A percentile compares a stretch with the other conserved stretches of the same genome.
phyloP scores from a whole-genome alignment of 176 grass and related monocot genomes.

The Rhynchospora breviuscula region DNA sequence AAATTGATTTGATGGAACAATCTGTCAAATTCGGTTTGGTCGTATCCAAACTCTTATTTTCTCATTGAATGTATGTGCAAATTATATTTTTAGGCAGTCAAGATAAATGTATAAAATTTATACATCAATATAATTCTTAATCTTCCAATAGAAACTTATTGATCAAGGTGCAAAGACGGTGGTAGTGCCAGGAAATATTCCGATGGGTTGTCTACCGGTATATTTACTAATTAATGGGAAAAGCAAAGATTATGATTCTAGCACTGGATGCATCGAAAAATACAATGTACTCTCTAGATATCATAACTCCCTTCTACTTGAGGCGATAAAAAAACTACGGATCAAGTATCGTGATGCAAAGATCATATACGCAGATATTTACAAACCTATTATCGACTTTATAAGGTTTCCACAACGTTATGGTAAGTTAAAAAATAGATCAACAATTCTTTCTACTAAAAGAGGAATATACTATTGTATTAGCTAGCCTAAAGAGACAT shows the following conservation, averaged over 20 bases:
- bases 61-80: too few relatives aligned
- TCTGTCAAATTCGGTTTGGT: too few relatives aligned
- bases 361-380: constrained; percentile 71
- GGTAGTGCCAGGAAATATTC: constrained; percentile 62
- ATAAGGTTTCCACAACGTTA: constrained; percentile 43
- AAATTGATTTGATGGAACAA: too few relatives aligned
- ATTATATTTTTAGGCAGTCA: too few relatives aligned
- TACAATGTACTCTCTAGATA: constrained; percentile 42
- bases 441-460: too few relatives aligned
- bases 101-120: background rate
- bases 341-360: constrained; percentile 22
- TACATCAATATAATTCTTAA: background rate
- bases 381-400: constrained; percentile 49
- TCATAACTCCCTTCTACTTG: constrained; percentile 57
- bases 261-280: constrained; percentile 73
- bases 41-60: too few relatives aligned
- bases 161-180: constrained; percentile 54
- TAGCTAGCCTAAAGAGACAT: too few relatives aligned
- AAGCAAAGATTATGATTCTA: too few relatives aligned
- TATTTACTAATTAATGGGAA: too few relatives aligned
- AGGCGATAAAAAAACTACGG: constrained; percentile 39
- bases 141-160: constrained; percentile 28
- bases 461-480: too few relatives aligned
- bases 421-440: constrained; percentile 30
- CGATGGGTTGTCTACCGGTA: constrained; percentile 76